Conservation (phyloP, 495 filamentous ascomycete genomes). For the Aspergillus diversus region DNA sequence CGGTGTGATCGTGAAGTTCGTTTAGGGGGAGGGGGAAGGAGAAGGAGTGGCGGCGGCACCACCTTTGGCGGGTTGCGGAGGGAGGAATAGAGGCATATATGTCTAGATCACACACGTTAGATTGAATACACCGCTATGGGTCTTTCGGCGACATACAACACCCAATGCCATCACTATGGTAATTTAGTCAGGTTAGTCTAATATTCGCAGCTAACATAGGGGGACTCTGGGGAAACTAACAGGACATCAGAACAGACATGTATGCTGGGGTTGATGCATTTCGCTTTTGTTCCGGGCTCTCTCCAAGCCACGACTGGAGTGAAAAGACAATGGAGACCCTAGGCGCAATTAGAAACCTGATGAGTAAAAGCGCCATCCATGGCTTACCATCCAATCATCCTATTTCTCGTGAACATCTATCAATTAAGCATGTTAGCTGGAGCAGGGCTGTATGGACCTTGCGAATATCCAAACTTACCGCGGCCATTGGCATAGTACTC, state of each 20-base stretch:
- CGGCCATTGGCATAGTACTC: constrained; percentile 89
- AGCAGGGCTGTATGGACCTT: not conserved
- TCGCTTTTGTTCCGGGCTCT: constrained; percentile 75
- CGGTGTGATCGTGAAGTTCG: not conserved
- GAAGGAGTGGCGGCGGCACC: constrained; percentile 48
- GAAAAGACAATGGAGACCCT: constrained; percentile 86
- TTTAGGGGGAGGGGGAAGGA: constrained; percentile 47
- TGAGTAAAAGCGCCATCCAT: not conserved
- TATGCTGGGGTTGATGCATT: constrained; percentile 73
- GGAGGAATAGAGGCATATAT: constrained; percentile 85
- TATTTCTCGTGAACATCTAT: constrained; percentile 87
- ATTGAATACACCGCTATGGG: not conserved
- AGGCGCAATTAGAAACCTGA: constrained; percentile 14
- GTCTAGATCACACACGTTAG: constrained; percentile 49
- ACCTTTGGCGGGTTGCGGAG: constrained; percentile 49
- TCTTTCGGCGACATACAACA: constrained; percentile 55
- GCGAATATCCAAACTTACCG: constrained; percentile 52
- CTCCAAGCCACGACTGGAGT: constrained; percentile 83
- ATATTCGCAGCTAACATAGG: constrained; percentile 4
- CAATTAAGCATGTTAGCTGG: constrained; percentile 24
- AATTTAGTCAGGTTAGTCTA: constrained; percentile 23
- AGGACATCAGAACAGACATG: constrained; percentile 82
- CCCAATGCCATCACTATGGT: constrained; percentile 72
- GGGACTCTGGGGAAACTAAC: constrained; percentile 53
- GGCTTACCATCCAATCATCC: constrained; percentile 78